Evolutionary conservation across 2,329 filamentous ascomycete species (phyloP).

Genomic region (Aspergillus aculeatinus): DNA sequence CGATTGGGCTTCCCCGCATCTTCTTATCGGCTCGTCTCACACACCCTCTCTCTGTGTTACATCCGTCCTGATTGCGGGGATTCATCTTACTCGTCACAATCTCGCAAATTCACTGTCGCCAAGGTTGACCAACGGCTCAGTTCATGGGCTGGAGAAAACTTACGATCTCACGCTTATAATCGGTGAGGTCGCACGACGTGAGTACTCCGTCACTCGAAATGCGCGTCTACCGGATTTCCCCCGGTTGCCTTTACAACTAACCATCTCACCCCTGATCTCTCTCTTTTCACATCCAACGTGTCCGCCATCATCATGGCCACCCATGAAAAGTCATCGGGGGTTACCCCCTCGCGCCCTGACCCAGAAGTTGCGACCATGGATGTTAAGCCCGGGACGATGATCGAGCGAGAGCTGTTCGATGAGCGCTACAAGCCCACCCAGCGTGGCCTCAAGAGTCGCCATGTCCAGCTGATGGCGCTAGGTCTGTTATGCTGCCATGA

Average conservation of each 20-base stretch:
- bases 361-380: slow-evolving; percentile 11
- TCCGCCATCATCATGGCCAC: slow-evolving; percentile 3
- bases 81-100: neutral
- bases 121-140: neutral
- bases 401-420: slow-evolving; percentile 43
- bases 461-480: slow-evolving; percentile 52
- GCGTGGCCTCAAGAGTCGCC: slow-evolving; percentile 44
- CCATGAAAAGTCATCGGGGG: slow-evolving; percentile 11
- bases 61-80: neutral
- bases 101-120: neutral
- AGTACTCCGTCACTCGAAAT: neutral
- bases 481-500: neutral
- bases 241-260: neutral
- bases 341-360: slow-evolving; percentile 5
- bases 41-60: too few relatives aligned
- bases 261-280: neutral
- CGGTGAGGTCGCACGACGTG: neutral
- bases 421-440: slow-evolving; percentile 41
- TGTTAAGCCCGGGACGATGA: slow-evolving; percentile 27
- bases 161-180: neutral
- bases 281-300: neutral
- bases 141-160: neutral
- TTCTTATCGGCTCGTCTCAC: neutral
- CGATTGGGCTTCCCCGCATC: slow-evolving; percentile 1
- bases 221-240: neutral